A percentile compares a stretch with the other conserved stretches of the same genome.
phyloP scores from a whole-genome alignment of 1,284 basidiomycete genomes.

The Xerocomus minutiporus region DNA sequence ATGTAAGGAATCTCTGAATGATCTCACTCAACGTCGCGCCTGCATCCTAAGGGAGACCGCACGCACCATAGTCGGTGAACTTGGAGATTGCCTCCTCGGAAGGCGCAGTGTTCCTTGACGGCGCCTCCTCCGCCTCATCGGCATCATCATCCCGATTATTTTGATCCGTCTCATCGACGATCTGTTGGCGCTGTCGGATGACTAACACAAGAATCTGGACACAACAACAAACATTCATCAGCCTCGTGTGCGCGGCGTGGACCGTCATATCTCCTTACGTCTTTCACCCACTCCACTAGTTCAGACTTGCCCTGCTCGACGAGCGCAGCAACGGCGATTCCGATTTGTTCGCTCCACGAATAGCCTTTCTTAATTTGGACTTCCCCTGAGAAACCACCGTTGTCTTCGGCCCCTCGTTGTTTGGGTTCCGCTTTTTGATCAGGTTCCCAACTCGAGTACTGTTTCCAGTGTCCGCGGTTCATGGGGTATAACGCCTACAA shows the following conservation, averaged over 20 bases:
- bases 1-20: slow-evolving; percentile 68
- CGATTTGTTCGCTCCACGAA: slow-evolving; percentile 86
- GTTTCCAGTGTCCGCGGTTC: slow-evolving; percentile 82
- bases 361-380: slow-evolving; percentile 84
- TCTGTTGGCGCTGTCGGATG: slow-evolving; percentile 60
- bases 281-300: slow-evolving; percentile 75
- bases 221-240: slow-evolving; percentile 12
- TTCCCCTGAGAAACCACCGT: slow-evolving; percentile 52
- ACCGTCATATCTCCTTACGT: slow-evolving; percentile 46
- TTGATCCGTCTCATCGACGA: slow-evolving; percentile 70
- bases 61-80: slow-evolving; percentile 74
- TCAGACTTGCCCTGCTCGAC: slow-evolving; percentile 60
- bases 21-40: slow-evolving; percentile 1
- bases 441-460: slow-evolving; percentile 77
- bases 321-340: slow-evolving; percentile 75
- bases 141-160: slow-evolving; percentile 39
- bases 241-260: slow-evolving; percentile 22
- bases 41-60: background rate
- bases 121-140: slow-evolving; percentile 44
- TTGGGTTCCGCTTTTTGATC: slow-evolving; percentile 49
- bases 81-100: slow-evolving; percentile 69
- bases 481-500: slow-evolving; percentile 83
- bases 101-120: slow-evolving; percentile 41
- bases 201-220: slow-evolving; percentile 65
- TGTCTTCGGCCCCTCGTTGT: slow-evolving; percentile 41